Evolutionary conservation across 1,139 yeast genomes (phyloP).

Genomic region (Debaryomyces singareniensis): DNA sequence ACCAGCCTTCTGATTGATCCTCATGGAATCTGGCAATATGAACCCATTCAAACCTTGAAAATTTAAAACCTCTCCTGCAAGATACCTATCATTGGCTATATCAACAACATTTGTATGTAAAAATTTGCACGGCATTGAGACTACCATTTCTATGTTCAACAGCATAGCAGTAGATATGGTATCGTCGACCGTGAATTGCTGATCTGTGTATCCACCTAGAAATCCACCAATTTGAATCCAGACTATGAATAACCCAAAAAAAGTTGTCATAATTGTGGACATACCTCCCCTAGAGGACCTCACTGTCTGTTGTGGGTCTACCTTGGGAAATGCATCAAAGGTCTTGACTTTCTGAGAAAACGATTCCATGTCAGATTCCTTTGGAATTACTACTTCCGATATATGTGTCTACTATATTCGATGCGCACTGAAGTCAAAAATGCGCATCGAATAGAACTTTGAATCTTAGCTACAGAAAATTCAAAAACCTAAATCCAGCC

Average conservation of each 20-base stretch:
- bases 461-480: too few relatives aligned
- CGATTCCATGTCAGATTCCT: too few relatives aligned
- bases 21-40: conserved; percentile 43
- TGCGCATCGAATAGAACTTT: too few relatives aligned
- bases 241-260: conserved; percentile 58
- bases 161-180: conserved; percentile 54
- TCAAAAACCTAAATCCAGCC: too few relatives aligned
- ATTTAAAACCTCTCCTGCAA: conserved; percentile 71
- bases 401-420: too few relatives aligned
- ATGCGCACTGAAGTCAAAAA: too few relatives aligned
- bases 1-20: conserved; percentile 37
- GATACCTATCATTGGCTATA: conserved; percentile 64
- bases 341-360: conserved; percentile 44
- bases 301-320: conserved; percentile 68
- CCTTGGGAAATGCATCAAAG: conserved; percentile 90
- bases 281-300: conserved; percentile 72
- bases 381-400: too few relatives aligned
- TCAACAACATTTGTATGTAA: conserved; percentile 76
- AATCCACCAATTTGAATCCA: conserved; percentile 88
- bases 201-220: conserved; percentile 77
- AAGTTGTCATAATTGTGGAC: conserved; percentile 59
- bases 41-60: conserved; percentile 55
- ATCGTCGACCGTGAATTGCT: conserved; percentile 69
- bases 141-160: conserved; percentile 72
- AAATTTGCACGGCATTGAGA: conserved; percentile 78